Evolutionary conservation across 208 protist species (phyloP).

Genomic region (Leishmania mexicana): DNA sequence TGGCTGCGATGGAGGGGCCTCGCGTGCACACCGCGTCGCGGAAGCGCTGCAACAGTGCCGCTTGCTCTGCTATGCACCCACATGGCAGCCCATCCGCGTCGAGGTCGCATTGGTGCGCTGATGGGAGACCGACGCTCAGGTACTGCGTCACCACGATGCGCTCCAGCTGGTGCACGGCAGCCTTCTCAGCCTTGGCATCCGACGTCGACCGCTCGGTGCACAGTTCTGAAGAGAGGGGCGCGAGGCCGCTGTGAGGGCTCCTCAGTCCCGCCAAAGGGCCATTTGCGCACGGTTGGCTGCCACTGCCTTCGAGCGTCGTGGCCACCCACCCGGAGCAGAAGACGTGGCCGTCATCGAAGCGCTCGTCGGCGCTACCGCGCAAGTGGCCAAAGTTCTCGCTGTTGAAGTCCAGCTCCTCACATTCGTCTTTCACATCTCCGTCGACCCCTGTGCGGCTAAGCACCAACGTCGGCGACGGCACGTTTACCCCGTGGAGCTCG

Average conservation of each 20-base stretch:
- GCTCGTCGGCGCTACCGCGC: neutral
- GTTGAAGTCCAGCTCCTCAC: neutral
- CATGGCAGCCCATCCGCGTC: neutral
- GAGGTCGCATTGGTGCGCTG: neutral
- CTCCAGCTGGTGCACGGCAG: neutral
- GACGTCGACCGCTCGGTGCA: neutral
- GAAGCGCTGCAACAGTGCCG: conserved; percentile 17
- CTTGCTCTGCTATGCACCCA: conserved; percentile 9
- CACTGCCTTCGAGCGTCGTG: neutral
- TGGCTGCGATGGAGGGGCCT: neutral
- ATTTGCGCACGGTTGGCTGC: neutral
- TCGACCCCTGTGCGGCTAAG: conserved; percentile 17
- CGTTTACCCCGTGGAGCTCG: neutral
- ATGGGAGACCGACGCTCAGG: conserved; percentile 3
- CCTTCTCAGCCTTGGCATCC: neutral
- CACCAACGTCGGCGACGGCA: conserved; percentile 9
- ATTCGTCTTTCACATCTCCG: neutral
- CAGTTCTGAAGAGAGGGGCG: neutral
- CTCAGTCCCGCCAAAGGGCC: neutral
- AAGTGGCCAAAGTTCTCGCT: neutral
- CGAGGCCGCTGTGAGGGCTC: neutral
- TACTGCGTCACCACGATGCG: conserved; percentile 26
- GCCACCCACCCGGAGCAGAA: conserved; percentile 35
- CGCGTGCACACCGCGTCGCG: conserved; percentile 22
- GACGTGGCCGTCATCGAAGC: conserved; percentile 5